phyloP scores from a whole-genome alignment of 257 asterid species.

The Solanum bukasovii region DNA sequence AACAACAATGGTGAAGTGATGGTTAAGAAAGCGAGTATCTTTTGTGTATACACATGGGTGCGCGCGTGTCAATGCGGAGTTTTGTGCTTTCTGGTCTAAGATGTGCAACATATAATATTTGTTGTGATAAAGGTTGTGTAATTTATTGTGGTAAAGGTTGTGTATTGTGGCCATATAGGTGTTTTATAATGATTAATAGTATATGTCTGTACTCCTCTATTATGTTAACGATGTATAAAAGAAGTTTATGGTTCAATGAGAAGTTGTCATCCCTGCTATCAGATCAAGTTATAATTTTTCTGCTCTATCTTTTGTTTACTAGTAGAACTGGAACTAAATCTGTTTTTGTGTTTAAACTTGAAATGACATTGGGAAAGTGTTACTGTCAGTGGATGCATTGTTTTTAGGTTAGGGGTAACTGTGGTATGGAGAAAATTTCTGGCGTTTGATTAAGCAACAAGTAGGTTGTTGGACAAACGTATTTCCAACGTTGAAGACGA shows the following conservation, averaged over 20 bases:
- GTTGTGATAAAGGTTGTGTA: no score
- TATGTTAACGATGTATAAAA: conserved; percentile 11
- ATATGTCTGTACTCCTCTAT: conserved; percentile 4
- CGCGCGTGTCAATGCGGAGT: no score
- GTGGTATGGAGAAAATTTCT: not conserved
- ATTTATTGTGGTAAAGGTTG: not conserved
- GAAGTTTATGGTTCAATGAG: not conserved
- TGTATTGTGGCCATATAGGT: not conserved
- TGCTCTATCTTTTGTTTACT: not conserved
- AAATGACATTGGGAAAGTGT: not conserved
- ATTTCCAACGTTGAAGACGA: not conserved
- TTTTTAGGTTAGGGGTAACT: not conserved
- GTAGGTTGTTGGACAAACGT: not conserved
- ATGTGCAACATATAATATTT: no score
- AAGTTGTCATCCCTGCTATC: not conserved
- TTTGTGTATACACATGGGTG: no score
- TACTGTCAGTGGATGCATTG: not conserved
- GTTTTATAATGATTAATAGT: not conserved
- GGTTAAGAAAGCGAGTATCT: no score
- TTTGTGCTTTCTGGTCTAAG: no score
- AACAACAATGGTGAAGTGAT: no score
- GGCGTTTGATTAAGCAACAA: not conserved
- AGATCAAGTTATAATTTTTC: not conserved
- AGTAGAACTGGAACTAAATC: not conserved
- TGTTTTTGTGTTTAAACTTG: not conserved